Base-by-base conservation (phyloP, 345 rosid species). In the Eucalyptus rudis region DNA sequence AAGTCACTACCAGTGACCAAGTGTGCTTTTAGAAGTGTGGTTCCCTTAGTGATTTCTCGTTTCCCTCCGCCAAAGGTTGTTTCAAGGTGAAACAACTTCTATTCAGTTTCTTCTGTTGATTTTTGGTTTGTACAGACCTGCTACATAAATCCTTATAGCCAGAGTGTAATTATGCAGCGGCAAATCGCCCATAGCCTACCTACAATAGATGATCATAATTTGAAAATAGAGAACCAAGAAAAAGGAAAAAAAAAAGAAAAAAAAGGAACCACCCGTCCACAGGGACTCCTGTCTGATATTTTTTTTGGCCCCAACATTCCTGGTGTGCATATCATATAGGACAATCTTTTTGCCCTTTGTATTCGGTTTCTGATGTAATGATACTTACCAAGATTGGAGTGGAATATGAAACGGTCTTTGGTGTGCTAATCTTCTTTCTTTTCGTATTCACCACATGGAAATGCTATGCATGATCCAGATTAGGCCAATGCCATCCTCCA, bases 161-260 rank as follows among this genome's bases (percentile, higher is more conserved):
- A 92, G 95, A 94, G 94, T 95, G 96, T 94, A 95, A 91, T 87
- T 93, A 94, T 56, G 92, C 93, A 93, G 88, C 27, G 95, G 96
- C 96, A 94, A 29, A 89, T 93, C 93, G 96, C 94, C 96, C 88
- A 90, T 87, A 94, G 92, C 91, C 90, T 79, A 90, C 90, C 83
- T 71, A 71, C 83, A 71, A 71, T 71, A 71, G 83, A 71, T 11
- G 44, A 71, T 71, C 83, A 36, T 49, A 86, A 50, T 24, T 54
- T 45, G 50, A 58, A 54, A 44, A n/a, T 59, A 27, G 68, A 86
- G 81, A 59, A 87, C 84, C 79, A 68, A 81, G 89, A 87, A 89
- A 71, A 84, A 36, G 5, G 29, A 25, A 13, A 43, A 90, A 22
- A 51, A 90, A 85, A n/a, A n/a, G n/a, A n/a, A 88, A 52, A 71